phyloP scores from a whole-genome alignment of 441 rosid genomes.

The Pelargonium australe region DNA sequence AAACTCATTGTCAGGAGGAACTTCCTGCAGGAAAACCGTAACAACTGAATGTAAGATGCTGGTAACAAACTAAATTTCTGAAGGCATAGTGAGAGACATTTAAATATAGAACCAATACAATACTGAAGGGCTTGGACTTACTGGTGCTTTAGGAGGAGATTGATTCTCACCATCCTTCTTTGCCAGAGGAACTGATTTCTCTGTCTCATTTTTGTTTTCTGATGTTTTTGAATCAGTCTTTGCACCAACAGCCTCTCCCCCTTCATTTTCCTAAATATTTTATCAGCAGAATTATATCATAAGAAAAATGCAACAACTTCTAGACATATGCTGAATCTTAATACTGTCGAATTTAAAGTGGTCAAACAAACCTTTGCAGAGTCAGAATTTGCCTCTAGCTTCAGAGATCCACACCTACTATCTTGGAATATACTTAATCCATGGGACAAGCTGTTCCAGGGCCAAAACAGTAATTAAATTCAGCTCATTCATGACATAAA shows the following conservation, averaged over 20 bases:
- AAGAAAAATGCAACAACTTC: background rate
- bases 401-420: conserved; percentile 13
- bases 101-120: background rate
- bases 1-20: conserved; percentile 83
- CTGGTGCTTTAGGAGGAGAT: conserved; percentile 19
- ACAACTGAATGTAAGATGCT: background rate
- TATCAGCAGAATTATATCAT: background rate
- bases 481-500: background rate
- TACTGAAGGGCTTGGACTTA: conserved; percentile 2
- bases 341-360: background rate
- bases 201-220: conserved; percentile 22
- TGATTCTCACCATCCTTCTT: conserved; percentile 23
- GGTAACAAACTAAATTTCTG: background rate
- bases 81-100: background rate
- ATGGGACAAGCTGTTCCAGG: conserved; percentile 24
- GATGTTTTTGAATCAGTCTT: conserved; percentile 17
- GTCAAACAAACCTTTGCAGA: background rate
- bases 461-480: background rate
- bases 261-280: conserved; percentile 14
- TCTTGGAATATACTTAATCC: conserved; percentile 25
- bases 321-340: background rate
- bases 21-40: conserved; percentile 46
- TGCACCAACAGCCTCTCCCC: conserved; percentile 11
- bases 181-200: conserved; percentile 8
- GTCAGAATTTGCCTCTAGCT: conserved; percentile 9